Conservation (phyloP, 495 filamentous ascomycete genomes). For the Tetracladium marchalianum region DNA sequence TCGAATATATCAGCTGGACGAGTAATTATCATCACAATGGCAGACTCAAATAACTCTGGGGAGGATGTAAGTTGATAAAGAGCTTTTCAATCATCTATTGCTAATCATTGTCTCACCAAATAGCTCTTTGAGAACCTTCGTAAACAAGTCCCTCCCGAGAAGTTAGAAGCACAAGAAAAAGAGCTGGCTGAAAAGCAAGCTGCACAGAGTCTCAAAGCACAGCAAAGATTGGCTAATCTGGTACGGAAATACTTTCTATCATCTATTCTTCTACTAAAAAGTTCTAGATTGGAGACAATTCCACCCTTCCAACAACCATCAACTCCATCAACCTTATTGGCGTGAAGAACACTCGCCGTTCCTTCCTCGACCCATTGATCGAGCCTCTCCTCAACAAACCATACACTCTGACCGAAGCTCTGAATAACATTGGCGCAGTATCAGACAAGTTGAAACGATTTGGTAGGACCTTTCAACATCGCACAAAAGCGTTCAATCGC, state of each 20-base stretch:
- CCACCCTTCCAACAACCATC: conserved; percentile 69
- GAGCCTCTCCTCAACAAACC: conserved; percentile 59
- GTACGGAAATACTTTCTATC: conserved; percentile 20
- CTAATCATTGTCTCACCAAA: neutral
- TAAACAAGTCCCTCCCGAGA: conserved; percentile 48
- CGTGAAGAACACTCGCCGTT: conserved; percentile 63
- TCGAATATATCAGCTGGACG: neutral
- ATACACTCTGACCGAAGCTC: conserved; percentile 68
- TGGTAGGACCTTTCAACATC: conserved; percentile 39
- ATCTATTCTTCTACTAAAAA: neutral
- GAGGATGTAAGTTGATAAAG: conserved; percentile 36
- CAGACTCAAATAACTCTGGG: conserved; percentile 33
- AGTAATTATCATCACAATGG: conserved; percentile 29
- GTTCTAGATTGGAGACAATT: conserved; percentile 66
- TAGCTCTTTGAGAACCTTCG: conserved; percentile 68
- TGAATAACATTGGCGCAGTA: conserved; percentile 55
- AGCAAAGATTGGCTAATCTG: conserved; percentile 48
- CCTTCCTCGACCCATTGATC: conserved; percentile 73
- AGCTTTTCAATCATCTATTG: neutral
- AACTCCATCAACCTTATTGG: conserved; percentile 71
- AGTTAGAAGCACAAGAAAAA: conserved; percentile 50
- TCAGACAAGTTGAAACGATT: conserved; percentile 70
- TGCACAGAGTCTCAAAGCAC: conserved; percentile 56
- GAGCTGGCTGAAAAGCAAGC: conserved; percentile 51
- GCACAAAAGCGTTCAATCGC: neutral